A percentile compares a stretch with the other conserved stretches of the same genome.
These are phyloP conservation scores for Phytophthora uliginosa DNA, from an alignment of 352 stramenopile genomes.

Conservation along the genomic window DNA sequence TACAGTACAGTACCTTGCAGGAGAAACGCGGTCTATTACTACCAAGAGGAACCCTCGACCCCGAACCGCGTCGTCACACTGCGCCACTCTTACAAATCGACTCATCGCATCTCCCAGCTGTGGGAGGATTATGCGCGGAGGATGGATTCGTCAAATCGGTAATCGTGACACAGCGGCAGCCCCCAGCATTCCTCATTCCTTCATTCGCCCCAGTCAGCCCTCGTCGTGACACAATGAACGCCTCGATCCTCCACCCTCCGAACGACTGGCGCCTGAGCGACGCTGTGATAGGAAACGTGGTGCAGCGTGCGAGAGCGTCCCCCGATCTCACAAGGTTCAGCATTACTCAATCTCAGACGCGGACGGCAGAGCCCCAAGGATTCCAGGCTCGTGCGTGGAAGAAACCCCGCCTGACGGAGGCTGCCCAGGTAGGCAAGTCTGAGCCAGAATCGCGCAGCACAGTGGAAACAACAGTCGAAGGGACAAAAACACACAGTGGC, in stretches of 20 bases:
- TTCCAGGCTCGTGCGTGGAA: background rate
- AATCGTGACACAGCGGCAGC: background rate
- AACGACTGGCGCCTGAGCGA: background rate
- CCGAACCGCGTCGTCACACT: background rate
- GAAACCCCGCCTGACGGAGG: background rate
- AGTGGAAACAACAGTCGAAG: background rate
- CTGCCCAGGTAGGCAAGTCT: background rate
- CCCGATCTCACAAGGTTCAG: background rate
- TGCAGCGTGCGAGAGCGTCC: background rate
- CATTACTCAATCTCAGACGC: background rate
- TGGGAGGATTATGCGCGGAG: background rate
- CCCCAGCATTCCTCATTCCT: background rate
- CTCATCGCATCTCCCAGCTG: background rate
- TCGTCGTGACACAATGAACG: background rate
- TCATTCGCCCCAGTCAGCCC: background rate
- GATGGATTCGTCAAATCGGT: background rate
- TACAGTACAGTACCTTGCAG: no score
- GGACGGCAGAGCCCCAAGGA: background rate
- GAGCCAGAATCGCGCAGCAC: background rate
- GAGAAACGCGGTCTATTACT: background rate
- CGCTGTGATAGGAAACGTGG: background rate
- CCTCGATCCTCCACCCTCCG: conserved; percentile 1
- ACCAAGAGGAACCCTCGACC: background rate
- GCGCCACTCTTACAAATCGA: background rate
- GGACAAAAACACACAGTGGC: background rate